Evolutionary conservation across 1,284 basidiomycete genomes (phyloP).

Genomic region (Fomitopsis schrenkii): DNA sequence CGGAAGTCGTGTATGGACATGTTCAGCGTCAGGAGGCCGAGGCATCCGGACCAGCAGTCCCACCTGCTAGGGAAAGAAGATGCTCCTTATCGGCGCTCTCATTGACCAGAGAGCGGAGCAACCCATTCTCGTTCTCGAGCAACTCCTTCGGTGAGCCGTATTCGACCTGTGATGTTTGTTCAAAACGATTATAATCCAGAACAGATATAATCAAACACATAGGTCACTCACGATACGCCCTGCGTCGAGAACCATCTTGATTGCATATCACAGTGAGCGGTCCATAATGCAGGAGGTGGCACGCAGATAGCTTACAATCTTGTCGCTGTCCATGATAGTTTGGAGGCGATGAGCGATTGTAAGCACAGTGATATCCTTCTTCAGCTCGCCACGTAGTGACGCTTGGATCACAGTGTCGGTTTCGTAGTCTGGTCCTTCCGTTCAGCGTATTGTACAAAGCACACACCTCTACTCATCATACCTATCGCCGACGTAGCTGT

Average conservation of each 20-base stretch:
- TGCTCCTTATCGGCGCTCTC: constrained; percentile 49
- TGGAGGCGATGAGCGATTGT: constrained; percentile 67
- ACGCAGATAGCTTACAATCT: constrained; percentile 24
- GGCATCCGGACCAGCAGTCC: no score
- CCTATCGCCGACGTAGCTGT: constrained; percentile 35
- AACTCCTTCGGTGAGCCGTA: constrained; percentile 60
- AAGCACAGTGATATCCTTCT: constrained; percentile 51
- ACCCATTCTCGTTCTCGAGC: constrained; percentile 45
- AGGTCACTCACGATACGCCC: constrained; percentile 23
- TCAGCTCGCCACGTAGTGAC: constrained; percentile 48
- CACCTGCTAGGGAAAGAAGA: no score
- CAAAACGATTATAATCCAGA: no score
- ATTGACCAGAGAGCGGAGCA: constrained; percentile 56
- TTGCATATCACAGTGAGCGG: background rate
- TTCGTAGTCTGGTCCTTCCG: constrained; percentile 39
- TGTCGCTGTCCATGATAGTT: constrained; percentile 61
- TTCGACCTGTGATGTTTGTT: constrained; percentile 38
- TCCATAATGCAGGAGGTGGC: background rate
- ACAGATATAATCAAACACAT: no score
- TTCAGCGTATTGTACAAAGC: background rate
- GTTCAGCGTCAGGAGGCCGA: no score
- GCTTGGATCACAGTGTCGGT: constrained; percentile 56
- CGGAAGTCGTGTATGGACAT: no score
- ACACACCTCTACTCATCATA: constrained; percentile 12
- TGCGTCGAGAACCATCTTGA: constrained; percentile 15